Evolutionary conservation across 2,329 filamentous ascomycete genomes (phyloP).

Genomic region (Diaporthe sp.): DNA sequence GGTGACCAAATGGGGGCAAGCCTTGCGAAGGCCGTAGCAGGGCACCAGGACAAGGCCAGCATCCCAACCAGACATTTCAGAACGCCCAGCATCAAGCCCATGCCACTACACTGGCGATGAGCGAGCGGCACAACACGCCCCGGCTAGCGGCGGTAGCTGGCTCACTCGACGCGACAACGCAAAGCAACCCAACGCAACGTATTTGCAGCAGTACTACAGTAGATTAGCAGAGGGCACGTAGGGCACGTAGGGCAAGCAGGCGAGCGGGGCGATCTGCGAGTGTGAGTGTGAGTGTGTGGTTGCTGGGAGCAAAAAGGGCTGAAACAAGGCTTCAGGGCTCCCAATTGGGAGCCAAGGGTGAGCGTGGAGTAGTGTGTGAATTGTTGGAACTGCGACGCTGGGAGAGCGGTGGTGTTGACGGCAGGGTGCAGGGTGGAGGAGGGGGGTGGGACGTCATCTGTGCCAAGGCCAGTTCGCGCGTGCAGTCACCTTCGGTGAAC

Average conservation of each 20-base stretch:
- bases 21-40: constrained; percentile 15
- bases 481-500: not conserved
- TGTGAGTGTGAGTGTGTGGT: constrained; percentile 2
- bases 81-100: not conserved
- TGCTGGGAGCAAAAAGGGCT: constrained; percentile 12
- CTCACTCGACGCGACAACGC: not conserved
- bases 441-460: constrained; percentile 10
- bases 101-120: not conserved
- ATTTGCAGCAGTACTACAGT: not conserved
- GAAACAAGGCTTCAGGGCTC: constrained; percentile 18
- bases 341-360: not conserved
- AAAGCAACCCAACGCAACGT: not conserved
- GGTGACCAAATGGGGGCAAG: constrained; percentile 11
- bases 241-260: not conserved
- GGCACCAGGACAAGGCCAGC: not conserved
- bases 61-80: not conserved
- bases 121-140: not conserved
- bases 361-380: not conserved
- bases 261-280: constrained; percentile 1
- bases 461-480: not conserved
- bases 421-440: not conserved
- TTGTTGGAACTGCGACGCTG: constrained; percentile 15
- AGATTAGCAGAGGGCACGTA: not conserved
- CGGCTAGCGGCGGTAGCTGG: not conserved
- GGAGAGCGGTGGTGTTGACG: not conserved